Percentiles rank a stretch among this genome's conserved stretches.
phyloP scores from a whole-genome alignment of 192 early-diverging fungal genomes.

The Umbelopsis ramanniana region DNA sequence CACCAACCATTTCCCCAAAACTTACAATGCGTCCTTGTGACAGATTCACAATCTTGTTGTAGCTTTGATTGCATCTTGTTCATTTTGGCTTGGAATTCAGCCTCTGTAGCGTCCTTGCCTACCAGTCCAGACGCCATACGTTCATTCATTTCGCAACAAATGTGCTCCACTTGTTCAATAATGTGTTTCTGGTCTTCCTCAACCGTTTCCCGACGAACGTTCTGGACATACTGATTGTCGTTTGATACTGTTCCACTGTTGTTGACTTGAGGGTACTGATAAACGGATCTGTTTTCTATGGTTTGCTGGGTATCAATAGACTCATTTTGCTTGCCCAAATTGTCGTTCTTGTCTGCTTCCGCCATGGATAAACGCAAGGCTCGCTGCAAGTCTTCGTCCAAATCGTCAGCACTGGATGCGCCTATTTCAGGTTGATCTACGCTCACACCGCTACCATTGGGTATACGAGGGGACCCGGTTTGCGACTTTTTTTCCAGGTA shows the following conservation, averaged over 20 bases:
- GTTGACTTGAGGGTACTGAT: neutral
- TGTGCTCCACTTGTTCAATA: neutral
- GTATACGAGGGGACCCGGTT: neutral
- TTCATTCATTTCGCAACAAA: neutral
- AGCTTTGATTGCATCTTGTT: neutral
- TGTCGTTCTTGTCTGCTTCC: neutral
- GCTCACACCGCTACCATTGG: neutral
- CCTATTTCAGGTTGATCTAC: neutral
- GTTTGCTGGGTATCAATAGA: neutral
- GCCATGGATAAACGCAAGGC: neutral
- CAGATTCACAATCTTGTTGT: neutral
- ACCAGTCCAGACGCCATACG: neutral
- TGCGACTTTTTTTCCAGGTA: constrained; percentile 14
- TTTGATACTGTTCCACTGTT: neutral
- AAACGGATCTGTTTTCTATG: neutral
- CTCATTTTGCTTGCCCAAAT: neutral
- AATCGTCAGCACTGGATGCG: neutral
- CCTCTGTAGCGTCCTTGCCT: neutral
- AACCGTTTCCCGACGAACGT: neutral
- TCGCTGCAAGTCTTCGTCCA: constrained; percentile 2
- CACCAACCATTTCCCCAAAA: neutral
- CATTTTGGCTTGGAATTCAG: neutral
- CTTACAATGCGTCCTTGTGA: neutral
- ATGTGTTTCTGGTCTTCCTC: neutral
- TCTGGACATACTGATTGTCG: neutral